Evolutionary conservation across 2,329 filamentous ascomycete genomes (phyloP), one percentile per base, ranked within the genome.

Genomic region (Tolypocladium cylindrosporum): DNA sequence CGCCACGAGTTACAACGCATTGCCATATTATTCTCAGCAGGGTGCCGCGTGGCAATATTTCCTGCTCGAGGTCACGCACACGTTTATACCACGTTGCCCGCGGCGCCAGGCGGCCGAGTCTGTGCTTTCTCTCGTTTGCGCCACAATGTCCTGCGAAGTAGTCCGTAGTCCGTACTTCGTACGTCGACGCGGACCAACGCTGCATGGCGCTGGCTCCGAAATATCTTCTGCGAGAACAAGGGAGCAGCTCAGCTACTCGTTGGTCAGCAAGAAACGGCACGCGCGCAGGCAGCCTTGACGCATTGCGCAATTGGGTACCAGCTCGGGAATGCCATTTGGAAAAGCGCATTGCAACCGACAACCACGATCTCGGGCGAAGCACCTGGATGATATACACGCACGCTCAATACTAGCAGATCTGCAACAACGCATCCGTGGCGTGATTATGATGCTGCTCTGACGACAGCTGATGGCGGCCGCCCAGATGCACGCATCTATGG

Each of bases 41-140:
- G 19, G 34, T 19, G 27, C 27, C 27, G 48, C 31, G 48, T 36
- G 19, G 31, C 48, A 51, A 6, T 5, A 11, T 21, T 6, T 34
- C 8, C 16, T 8, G 7, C 48, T 34, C 14, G 27, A 10, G 48
- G 27, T 9, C 48, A 51, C 48, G 48, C 55, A 36, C 56, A 45
- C 56, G 56, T 57, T 48, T n/a, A 57, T 43, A 21, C 56, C 50
- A 54, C 50, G 41, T 57, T 57, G 34, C 14, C 54, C 27, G 14
- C 41, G n/a, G 24, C 24, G 24, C 45, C 16, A 21, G 27, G 42
- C 54, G 4, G 31, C 40, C 42, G 21, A 27, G 34, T 11, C 31
- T 48, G 16, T 14, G 1, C 11, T 14, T 37, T 4, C 27, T 36
- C 39, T 43, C 21, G 21, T 37, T 41, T 41, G 39, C 50, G 56